Conservation (phyloP, 352 stramenopile genomes). For the Blastocystis sp. region DNA sequence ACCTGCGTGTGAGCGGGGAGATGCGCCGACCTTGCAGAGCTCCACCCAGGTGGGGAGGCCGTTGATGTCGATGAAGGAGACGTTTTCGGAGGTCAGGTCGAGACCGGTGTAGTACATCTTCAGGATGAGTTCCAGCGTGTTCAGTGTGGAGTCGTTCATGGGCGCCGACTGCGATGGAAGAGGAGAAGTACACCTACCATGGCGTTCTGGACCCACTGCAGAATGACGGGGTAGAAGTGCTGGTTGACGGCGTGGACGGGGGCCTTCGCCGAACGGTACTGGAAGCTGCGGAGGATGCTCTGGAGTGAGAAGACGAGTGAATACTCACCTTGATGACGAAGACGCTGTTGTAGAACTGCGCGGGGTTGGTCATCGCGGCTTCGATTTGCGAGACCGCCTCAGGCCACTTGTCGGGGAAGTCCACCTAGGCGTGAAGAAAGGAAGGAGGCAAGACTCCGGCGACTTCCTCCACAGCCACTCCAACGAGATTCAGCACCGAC, state of each 20-base stretch:
- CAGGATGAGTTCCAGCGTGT: background rate
- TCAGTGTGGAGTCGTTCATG: background rate
- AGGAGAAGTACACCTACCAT: background rate
- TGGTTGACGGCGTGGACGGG: conserved; percentile 9
- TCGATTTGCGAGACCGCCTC: conserved; percentile 22
- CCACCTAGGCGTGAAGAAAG: background rate
- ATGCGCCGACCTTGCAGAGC: background rate
- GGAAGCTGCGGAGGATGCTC: conserved; percentile 28
- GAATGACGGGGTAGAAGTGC: conserved; percentile 29
- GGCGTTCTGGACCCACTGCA: conserved; percentile 33
- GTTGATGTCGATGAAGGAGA: conserved; percentile 9
- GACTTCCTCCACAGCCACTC: conserved; percentile 9
- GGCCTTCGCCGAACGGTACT: conserved; percentile 4
- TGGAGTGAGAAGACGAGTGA: background rate
- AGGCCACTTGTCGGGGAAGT: conserved; percentile 21
- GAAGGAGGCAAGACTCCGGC: background rate
- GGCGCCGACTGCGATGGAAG: background rate
- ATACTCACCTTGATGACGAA: background rate
- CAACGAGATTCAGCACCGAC: background rate
- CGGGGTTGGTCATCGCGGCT: background rate
- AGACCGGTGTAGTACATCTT: conserved; percentile 39
- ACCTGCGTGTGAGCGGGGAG: background rate
- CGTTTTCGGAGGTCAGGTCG: background rate
- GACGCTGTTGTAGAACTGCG: conserved; percentile 32
- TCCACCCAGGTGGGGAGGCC: background rate